Base-by-base conservation (phyloP, 192 early-diverging fungal genomes). In the Podila epigama region DNA sequence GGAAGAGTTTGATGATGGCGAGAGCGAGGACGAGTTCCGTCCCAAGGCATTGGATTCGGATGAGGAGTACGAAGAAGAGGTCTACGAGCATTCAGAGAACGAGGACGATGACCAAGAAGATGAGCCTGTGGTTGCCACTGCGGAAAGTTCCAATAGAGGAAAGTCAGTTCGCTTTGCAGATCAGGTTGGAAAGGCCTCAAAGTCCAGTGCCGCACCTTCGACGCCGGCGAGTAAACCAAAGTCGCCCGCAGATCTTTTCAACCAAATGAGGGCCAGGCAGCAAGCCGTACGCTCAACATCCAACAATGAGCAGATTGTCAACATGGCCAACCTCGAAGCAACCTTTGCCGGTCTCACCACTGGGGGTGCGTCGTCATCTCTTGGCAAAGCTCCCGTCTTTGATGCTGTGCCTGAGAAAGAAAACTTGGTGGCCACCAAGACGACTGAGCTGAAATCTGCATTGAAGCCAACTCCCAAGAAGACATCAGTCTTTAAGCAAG, bases 41-140 rank as follows among this genome's bases (percentile, higher is more conserved):
- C 80, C 81, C 28, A 63, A 64, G 42, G 79, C 69, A n/a, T 40
- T 82, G 44, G 68, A 81, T 37, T 81, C 81, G 25, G 75, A 79
- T 15, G 69, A 64, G 12, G 70, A 82, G 12, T 80, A 75, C 35
- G 81, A 85, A 54, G 75, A 81, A 32, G 68, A 81, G 29, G 65
- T 82, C 8, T 69, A 58, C 34, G 80, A 81, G 15, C 69, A 84
- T 56, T 83, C 82, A 27, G 85, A 75, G 8, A 75, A 79, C 32
- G 80, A 85, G 16, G 54, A 70, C 10, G 69, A 81, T 50, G 73
- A 75, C 6, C 81, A 82, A 29, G 78, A 85, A 28, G 70, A 75
- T 0, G 63, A 61, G 28, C 8, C 32, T 18, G 53, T 29, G 34
- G 29, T 39, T 0, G 18, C 28, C 20, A 40, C 39, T 6, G 39